Percentiles rank a stretch among this genome's conserved stretches.
Conservation (phyloP, 2,329 filamentous ascomycete species). For the Aspergillus transmontanensis region DNA sequence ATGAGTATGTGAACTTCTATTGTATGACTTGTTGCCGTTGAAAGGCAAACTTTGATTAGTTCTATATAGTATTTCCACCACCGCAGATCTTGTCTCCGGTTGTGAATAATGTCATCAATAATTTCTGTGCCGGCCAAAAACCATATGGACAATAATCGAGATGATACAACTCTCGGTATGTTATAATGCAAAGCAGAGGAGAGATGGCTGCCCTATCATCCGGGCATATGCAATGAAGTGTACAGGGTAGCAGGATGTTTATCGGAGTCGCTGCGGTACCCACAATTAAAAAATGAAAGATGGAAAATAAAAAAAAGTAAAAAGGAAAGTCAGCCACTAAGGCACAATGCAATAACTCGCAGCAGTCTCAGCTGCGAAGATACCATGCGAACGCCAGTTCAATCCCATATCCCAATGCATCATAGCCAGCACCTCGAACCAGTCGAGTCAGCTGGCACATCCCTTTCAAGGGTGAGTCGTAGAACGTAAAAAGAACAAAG, state of each 20-base stretch:
- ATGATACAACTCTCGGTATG: slow-evolving; percentile 8
- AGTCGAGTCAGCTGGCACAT: slow-evolving; percentile 19
- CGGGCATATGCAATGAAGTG: background rate
- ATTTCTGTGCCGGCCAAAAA: slow-evolving; percentile 15
- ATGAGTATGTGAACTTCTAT: background rate
- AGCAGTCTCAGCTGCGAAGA: background rate
- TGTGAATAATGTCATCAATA: background rate
- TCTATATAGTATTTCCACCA: slow-evolving; percentile 9
- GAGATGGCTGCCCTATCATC: background rate
- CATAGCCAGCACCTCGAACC: slow-evolving; percentile 23
- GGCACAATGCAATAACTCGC: slow-evolving; percentile 1
- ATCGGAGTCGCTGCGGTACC: background rate
- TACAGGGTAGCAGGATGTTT: slow-evolving; percentile 2
- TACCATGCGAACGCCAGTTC: slow-evolving; percentile 15
- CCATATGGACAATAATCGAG: slow-evolving; percentile 15
- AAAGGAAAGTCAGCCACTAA: slow-evolving; percentile 12
- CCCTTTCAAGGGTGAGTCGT: slow-evolving; percentile 16
- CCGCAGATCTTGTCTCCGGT: background rate
- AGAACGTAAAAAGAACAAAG: slow-evolving; percentile 12
- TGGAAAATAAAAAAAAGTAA: background rate
- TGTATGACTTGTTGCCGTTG: slow-evolving; percentile 1
- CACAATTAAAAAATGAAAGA: background rate
- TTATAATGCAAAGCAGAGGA: slow-evolving; percentile 9
- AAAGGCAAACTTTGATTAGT: background rate
- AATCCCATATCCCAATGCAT: slow-evolving; percentile 24